phyloP scores from a whole-genome alignment of 2,329 filamentous ascomycete species.

The Pseudopyricularia javanii region DNA sequence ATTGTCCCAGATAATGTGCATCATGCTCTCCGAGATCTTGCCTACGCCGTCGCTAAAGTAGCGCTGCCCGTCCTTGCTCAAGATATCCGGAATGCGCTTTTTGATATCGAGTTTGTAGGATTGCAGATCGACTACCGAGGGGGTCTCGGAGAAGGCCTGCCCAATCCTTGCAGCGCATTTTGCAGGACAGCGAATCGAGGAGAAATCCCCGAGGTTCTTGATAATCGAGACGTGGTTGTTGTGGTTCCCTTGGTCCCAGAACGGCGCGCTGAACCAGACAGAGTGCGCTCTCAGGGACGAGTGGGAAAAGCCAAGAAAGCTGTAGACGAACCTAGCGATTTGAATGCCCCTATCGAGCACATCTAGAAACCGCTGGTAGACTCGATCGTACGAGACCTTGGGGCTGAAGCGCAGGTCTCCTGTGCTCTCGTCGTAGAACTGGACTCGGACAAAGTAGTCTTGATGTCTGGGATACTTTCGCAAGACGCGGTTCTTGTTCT shows the following conservation, averaged over 20 bases:
- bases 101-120: conserved; percentile 19
- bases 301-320: conserved; percentile 68
- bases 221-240: conserved; percentile 31
- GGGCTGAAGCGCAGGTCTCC: conserved; percentile 47
- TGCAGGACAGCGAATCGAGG: conserved; percentile 36
- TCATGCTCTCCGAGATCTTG: conserved; percentile 50
- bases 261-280: conserved; percentile 48
- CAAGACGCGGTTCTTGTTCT: conserved; percentile 59
- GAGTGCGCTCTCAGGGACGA: conserved; percentile 63
- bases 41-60: conserved; percentile 74
- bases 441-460: conserved; percentile 56
- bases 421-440: conserved; percentile 64
- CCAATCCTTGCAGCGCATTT: conserved; percentile 48
- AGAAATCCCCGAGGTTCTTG: conserved; percentile 35
- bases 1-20: conserved; percentile 45
- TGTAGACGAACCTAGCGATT: conserved; percentile 50
- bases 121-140: conserved; percentile 42
- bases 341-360: conserved; percentile 47
- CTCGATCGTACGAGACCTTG: conserved; percentile 30
- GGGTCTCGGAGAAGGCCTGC: conserved; percentile 65
- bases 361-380: conserved; percentile 47
- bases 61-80: conserved; percentile 31
- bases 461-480: conserved; percentile 48
- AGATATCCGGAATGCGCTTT: conserved; percentile 35
- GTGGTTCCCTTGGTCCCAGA: conserved; percentile 18